Conservation (phyloP, 257 asterid genomes). For the Solanum chiquidenum region DNA sequence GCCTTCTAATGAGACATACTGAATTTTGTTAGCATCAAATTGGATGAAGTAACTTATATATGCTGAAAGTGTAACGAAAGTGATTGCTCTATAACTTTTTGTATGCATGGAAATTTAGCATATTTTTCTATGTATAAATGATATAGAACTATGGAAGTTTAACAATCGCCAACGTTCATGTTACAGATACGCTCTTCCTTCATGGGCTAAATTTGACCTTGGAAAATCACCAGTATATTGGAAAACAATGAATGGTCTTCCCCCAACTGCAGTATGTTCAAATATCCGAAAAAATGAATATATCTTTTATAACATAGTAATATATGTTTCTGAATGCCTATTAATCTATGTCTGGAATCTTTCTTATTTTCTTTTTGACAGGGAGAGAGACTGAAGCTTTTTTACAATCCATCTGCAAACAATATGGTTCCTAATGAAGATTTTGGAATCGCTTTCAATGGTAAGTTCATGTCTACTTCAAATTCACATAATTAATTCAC, state of each 20-base stretch:
- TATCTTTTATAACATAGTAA: background rate
- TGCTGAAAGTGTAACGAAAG: background rate
- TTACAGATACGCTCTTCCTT: slow-evolving; percentile 51
- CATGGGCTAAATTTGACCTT: slow-evolving; percentile 85
- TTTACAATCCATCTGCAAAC: slow-evolving; percentile 72
- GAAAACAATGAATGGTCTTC: slow-evolving; percentile 90
- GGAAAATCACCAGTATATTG: slow-evolving; percentile 81
- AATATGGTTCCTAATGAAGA: slow-evolving; percentile 52
- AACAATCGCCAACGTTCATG: background rate
- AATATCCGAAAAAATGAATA: background rate
- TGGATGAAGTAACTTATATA: background rate
- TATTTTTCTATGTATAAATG: background rate
- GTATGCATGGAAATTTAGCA: background rate
- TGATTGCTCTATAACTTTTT: background rate
- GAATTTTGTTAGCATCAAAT: background rate
- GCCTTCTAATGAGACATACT: background rate
- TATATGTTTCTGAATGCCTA: background rate
- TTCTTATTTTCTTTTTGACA: slow-evolving; percentile 5
- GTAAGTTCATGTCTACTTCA: slow-evolving; percentile 16
- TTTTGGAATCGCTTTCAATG: slow-evolving; percentile 71
- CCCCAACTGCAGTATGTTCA: slow-evolving; percentile 64
- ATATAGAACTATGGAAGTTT: background rate
- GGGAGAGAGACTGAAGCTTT: slow-evolving; percentile 67
- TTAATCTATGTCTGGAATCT: background rate
- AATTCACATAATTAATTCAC: background rate